These are phyloP conservation scores for Polytrichum commune DNA, from an alignment of 225 moss, liverwort and hornwort genomes.

Conservation along the genomic window DNA sequence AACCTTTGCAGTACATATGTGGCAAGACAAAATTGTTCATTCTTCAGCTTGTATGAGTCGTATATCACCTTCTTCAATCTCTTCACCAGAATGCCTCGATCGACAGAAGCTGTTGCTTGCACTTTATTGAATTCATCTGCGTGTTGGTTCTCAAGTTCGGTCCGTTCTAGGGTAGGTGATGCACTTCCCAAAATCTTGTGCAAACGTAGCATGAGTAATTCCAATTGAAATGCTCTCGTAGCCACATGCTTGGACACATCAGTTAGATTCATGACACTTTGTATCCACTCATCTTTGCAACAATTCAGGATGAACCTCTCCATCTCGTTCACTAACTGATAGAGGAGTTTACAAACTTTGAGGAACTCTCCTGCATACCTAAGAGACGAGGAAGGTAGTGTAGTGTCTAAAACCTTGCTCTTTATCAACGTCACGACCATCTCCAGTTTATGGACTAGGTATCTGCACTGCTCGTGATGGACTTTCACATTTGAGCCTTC, in stretches of 20 bases:
- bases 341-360: not conserved
- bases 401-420: too few species aligned
- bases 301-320: not conserved
- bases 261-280: not conserved
- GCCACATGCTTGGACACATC: not conserved
- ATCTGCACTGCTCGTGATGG: not conserved
- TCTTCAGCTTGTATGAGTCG: not conserved
- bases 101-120: not conserved
- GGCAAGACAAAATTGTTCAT: not conserved
- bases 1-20: not conserved
- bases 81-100: not conserved
- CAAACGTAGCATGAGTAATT: not conserved
- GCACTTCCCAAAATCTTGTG: not conserved
- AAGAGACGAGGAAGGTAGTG: too few species aligned
- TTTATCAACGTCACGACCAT: not conserved
- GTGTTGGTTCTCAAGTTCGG: not conserved
- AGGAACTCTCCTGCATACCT: too few species aligned
- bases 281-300: slow-evolving; percentile 2
- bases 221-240: not conserved
- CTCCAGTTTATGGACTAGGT: not conserved
- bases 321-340: not conserved
- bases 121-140: not conserved
- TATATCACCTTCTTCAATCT: not conserved
- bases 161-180: not conserved
- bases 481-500: not conserved